These are phyloP conservation scores for Stachybotrys chartarum DNA, from an alignment of 2,329 filamentous ascomycete species.

Conservation along the genomic window DNA sequence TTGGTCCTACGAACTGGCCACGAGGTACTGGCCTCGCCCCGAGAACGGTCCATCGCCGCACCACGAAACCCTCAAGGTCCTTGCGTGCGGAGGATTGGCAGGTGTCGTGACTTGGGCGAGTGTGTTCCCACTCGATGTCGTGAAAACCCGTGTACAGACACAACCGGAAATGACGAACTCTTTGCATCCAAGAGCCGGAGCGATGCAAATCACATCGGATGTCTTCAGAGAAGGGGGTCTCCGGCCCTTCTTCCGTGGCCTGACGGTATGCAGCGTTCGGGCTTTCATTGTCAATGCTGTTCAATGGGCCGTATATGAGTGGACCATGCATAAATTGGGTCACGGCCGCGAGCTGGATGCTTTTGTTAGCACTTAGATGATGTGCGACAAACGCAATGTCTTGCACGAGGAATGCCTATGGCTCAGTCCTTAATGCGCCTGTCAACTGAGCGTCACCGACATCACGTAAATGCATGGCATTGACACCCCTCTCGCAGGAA, in stretches of 20 bases:
- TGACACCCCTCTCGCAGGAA: too few relatives aligned
- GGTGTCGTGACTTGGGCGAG: slow-evolving; percentile 85
- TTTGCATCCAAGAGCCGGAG: slow-evolving; percentile 26
- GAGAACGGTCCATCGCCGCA: slow-evolving; percentile 16
- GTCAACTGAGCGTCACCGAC: too few relatives aligned
- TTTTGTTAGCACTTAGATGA: slow-evolving; percentile 1
- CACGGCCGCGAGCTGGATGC: slow-evolving; percentile 11
- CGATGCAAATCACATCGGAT: slow-evolving; percentile 56
- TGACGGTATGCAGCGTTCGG: slow-evolving; percentile 74
- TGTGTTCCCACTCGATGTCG: slow-evolving; percentile 83
- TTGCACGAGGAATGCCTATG: background rate
- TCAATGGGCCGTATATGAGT: slow-evolving; percentile 90
- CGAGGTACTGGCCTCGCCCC: slow-evolving; percentile 34
- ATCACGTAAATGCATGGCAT: too few relatives aligned
- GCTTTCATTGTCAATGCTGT: slow-evolving; percentile 92
- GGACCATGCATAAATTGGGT: slow-evolving; percentile 61
- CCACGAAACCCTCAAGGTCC: slow-evolving; percentile 51
- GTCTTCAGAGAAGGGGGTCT: slow-evolving; percentile 59
- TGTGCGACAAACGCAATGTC: background rate
- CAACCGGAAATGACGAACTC: slow-evolving; percentile 34
- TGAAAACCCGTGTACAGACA: slow-evolving; percentile 88
- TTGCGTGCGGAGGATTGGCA: slow-evolving; percentile 81
- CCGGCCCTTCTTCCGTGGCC: slow-evolving; percentile 61
- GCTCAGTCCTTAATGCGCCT: too few relatives aligned
- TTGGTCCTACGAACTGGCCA: slow-evolving; percentile 79